Evolutionary conservation across 345 rosid species (phyloP).

Genomic region (Salix purpurea): DNA sequence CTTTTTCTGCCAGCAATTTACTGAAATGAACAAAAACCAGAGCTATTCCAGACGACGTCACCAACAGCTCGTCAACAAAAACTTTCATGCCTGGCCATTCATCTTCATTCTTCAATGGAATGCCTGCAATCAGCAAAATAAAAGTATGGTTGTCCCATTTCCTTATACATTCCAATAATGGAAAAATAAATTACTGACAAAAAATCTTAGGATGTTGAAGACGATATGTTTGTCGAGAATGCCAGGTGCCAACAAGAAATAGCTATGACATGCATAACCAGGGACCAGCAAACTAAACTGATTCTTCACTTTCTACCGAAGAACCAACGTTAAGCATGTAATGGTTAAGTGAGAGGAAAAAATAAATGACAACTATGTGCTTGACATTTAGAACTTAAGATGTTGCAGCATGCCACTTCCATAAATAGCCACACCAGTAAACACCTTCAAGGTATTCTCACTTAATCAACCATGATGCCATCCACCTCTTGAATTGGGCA

Average conservation of each 20-base stretch:
- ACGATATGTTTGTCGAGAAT: background rate
- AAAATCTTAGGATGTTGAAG: background rate
- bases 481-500: background rate
- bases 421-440: background rate
- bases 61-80: background rate
- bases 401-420: background rate
- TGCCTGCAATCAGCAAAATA: conserved; percentile 11
- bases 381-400: background rate
- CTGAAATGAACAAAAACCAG: conserved; percentile 8
- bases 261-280: background rate
- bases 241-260: background rate
- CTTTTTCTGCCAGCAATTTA: conserved; percentile 12
- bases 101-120: background rate
- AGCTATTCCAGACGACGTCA: background rate
- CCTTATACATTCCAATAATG: background rate
- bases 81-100: conserved; percentile 2
- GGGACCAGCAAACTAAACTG: background rate
- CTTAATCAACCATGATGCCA: background rate
- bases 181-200: background rate
- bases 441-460: background rate
- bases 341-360: background rate
- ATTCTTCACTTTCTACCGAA: background rate
- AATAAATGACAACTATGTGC: background rate
- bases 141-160: background rate
- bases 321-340: background rate